These are phyloP conservation scores for Xylaria acuta DNA, from an alignment of 495 filamentous ascomycete genomes.

Conservation along the genomic window DNA sequence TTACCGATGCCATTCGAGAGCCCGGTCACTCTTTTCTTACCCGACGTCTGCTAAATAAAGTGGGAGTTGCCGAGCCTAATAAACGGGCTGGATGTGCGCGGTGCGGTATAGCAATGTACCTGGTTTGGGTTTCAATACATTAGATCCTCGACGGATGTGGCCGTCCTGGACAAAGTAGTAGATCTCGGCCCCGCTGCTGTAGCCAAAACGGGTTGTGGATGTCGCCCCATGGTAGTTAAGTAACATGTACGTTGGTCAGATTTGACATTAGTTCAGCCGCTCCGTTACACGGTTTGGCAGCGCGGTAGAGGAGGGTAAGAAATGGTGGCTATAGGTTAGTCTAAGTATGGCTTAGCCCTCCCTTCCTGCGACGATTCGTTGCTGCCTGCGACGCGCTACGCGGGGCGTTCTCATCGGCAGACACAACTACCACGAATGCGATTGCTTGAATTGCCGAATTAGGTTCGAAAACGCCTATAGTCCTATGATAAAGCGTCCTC, in stretches of 20 bases:
- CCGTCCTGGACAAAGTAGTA: not conserved
- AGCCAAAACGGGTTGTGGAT: slow-evolving; percentile 10
- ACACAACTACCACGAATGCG: not conserved
- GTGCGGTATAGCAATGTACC: slow-evolving; percentile 7
- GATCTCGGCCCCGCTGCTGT: slow-evolving; percentile 15
- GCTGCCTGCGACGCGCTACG: slow-evolving; percentile 6
- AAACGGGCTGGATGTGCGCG: not conserved
- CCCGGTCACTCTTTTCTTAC: not conserved
- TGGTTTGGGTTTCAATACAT: slow-evolving; percentile 10
- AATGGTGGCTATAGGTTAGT: slow-evolving; percentile 5
- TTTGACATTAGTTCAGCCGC: slow-evolving; percentile 18
- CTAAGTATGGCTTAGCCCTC: not conserved
- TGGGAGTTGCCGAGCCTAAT: not conserved
- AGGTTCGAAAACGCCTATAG: not conserved
- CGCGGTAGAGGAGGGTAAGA: not conserved
- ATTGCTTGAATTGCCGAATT: slow-evolving; percentile 15
- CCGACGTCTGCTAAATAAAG: not conserved
- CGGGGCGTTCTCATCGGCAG: slow-evolving; percentile 5
- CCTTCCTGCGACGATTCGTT: not conserved
- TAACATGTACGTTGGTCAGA: slow-evolving; percentile 3
- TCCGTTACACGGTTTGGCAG: not conserved
- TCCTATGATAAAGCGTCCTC: not conserved
- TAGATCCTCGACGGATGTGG: slow-evolving; percentile 7
- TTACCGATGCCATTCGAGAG: not conserved
- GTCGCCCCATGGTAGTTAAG: not conserved